Percentiles rank a stretch among this genome's conserved stretches.
phyloP scores from a whole-genome alignment of 495 filamentous ascomycete species.

The Delitschia confertaspora region DNA sequence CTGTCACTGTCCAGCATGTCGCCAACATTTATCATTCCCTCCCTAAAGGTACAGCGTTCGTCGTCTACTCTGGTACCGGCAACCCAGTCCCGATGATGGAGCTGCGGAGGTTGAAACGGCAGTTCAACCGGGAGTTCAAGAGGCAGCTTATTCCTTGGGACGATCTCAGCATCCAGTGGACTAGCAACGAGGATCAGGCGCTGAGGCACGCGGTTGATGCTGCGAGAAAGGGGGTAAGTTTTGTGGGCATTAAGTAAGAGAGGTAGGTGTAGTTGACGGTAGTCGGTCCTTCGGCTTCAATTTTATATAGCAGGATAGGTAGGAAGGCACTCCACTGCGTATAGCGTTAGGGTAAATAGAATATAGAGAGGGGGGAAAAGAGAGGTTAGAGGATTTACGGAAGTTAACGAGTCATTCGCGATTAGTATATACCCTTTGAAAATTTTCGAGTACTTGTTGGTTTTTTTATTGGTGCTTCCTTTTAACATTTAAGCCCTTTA shows the following conservation, averaged over 20 bases:
- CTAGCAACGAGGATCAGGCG: slow-evolving; percentile 73
- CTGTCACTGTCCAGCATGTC: slow-evolving; percentile 49
- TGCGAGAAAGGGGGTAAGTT: slow-evolving; percentile 71
- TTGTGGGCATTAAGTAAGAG: slow-evolving; percentile 64
- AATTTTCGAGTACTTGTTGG: no score
- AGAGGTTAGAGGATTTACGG: no score
- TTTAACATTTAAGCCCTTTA: no score
- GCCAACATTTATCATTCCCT: slow-evolving; percentile 62
- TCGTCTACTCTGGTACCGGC: slow-evolving; percentile 83
- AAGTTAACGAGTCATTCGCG: no score
- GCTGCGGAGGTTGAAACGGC: slow-evolving; percentile 61
- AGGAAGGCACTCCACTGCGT: no score
- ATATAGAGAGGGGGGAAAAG: no score
- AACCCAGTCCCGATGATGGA: slow-evolving; percentile 72
- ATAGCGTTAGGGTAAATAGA: no score
- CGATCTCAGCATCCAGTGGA: slow-evolving; percentile 80
- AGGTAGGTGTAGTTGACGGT: slow-evolving; percentile 23
- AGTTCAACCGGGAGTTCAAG: slow-evolving; percentile 67
- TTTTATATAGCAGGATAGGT: no score
- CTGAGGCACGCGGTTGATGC: slow-evolving; percentile 58
- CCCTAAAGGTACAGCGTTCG: slow-evolving; percentile 73
- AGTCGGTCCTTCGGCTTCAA: no score
- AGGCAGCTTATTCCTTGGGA: slow-evolving; percentile 85
- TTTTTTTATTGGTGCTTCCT: no score
- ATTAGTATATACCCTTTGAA: no score